These are phyloP conservation scores for Ogataea glucozyma DNA, from an alignment of 805 yeast species.

Conservation along the genomic window DNA sequence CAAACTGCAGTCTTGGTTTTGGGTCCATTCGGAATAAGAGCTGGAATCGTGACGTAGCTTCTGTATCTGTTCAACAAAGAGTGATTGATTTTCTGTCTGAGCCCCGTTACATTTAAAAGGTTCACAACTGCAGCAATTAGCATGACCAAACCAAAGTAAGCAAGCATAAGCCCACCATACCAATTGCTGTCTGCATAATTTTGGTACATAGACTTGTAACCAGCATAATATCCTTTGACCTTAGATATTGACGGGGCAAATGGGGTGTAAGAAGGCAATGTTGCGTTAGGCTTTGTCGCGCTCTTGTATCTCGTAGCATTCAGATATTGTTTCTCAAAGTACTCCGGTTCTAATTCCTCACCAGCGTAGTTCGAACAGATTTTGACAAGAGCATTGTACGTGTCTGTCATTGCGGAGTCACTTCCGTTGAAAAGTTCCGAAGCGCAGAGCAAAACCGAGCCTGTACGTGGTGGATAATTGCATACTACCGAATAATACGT, in stretches of 20 bases:
- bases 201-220: conserved; percentile 20
- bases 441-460: conserved; percentile 19
- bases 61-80: conserved; percentile 37
- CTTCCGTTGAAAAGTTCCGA: conserved; percentile 7
- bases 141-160: conserved; percentile 41
- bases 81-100: conserved; percentile 35
- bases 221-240: conserved; percentile 4
- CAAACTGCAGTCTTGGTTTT: conserved; percentile 18
- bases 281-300: conserved; percentile 9
- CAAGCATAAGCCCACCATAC: conserved; percentile 39
- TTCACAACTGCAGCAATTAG: conserved; percentile 37
- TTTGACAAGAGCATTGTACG: background rate
- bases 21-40: conserved; percentile 31
- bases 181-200: conserved; percentile 32
- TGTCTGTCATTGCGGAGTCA: background rate
- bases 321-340: conserved; percentile 24
- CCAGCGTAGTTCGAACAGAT: background rate
- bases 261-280: conserved; percentile 20
- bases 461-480: conserved; percentile 22
- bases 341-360: background rate
- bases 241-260: conserved; percentile 14
- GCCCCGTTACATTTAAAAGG: conserved; percentile 30
- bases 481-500: conserved; percentile 7
- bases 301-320: conserved; percentile 33
- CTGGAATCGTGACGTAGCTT: conserved; percentile 41